phyloP scores from a whole-genome alignment of 2,329 filamentous ascomycete genomes.

The Aspergillus tamarii region DNA sequence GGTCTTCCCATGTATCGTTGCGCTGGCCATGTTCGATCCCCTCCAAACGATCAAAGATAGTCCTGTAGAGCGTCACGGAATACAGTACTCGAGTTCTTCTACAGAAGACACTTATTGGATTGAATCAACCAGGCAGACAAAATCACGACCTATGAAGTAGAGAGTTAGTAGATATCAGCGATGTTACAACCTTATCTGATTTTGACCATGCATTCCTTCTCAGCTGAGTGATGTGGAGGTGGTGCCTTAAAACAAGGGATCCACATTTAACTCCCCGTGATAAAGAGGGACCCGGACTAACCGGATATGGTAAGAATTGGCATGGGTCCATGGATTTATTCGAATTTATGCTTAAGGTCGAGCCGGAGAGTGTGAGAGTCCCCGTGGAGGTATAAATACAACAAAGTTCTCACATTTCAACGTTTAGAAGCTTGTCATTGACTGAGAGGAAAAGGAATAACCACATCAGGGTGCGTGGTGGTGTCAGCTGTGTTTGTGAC shows the following conservation, averaged over 20 bases:
- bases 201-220: background rate
- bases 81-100: background rate
- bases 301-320: background rate
- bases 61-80: background rate
- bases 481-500: slow-evolving; percentile 1
- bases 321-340: background rate
- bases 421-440: background rate
- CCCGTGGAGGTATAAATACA: background rate
- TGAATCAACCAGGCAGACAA: too few species aligned
- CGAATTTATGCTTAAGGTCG: background rate
- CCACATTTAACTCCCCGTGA: background rate
- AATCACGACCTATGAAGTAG: background rate
- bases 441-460: background rate
- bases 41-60: background rate
- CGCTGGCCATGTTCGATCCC: background rate
- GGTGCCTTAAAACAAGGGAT: background rate
- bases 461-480: background rate
- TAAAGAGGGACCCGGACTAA: background rate
- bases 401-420: background rate
- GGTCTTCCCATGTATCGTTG: background rate
- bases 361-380: background rate
- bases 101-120: background rate
- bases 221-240: background rate
- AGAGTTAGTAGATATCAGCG: background rate
- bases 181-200: background rate